These are phyloP conservation scores for Chaetomium tenue DNA, from an alignment of 495 filamentous ascomycete genomes.

Conservation along the genomic window DNA sequence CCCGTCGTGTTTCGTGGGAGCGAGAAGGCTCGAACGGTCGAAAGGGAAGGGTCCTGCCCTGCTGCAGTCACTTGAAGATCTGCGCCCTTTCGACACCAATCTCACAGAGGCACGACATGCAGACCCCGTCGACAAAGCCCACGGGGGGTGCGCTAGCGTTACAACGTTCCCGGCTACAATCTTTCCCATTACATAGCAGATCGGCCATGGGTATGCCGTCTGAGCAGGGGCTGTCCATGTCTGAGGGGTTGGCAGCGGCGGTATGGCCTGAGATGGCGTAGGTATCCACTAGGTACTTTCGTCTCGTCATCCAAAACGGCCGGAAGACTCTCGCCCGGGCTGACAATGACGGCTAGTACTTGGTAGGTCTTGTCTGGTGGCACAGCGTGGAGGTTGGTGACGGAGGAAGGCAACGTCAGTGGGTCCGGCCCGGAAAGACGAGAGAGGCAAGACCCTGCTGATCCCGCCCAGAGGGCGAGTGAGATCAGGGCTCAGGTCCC, in stretches of 20 bases:
- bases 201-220: slow-evolving; percentile 37
- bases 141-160: neutral
- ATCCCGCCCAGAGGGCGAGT: slow-evolving; percentile 27
- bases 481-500: neutral
- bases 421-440: neutral
- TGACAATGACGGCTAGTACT: too few relatives aligned
- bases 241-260: slow-evolving; percentile 23
- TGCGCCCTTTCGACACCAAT: slow-evolving; percentile 10
- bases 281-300: neutral
- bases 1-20: neutral
- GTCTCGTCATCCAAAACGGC: neutral
- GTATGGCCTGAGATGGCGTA: slow-evolving; percentile 6
- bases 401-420: neutral
- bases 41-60: slow-evolving; percentile 7
- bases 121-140: neutral
- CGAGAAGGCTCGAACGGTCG: neutral
- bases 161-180: slow-evolving; percentile 17
- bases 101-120: slow-evolving; percentile 14
- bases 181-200: slow-evolving; percentile 32
- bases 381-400: slow-evolving; percentile 17
- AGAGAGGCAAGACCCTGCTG: slow-evolving; percentile 42
- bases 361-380: neutral
- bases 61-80: slow-evolving; percentile 19
- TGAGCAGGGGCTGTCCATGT: slow-evolving; percentile 33
- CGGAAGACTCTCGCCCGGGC: neutral